phyloP scores from a whole-genome alignment of 2,329 filamentous ascomycete genomes.

The Colletotrichum shisoi region DNA sequence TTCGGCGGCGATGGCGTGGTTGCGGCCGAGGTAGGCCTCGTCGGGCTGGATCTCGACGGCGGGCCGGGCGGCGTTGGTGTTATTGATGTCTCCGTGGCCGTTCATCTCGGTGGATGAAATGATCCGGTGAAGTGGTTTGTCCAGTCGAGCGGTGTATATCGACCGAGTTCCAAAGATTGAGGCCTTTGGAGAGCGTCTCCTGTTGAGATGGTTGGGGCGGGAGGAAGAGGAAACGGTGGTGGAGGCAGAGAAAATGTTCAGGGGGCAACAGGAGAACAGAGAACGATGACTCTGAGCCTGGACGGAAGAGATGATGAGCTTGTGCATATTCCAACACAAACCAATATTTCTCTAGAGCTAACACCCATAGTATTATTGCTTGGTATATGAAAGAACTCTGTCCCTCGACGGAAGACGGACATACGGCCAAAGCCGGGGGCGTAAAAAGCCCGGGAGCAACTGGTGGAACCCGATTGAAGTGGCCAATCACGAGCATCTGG shows the following conservation, averaged over 20 bases:
- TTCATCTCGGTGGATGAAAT: slow-evolving; percentile 34
- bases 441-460: background rate
- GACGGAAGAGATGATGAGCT: background rate
- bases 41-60: slow-evolving; percentile 40
- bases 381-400: background rate
- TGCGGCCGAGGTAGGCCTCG: slow-evolving; percentile 42
- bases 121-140: too few relatives aligned
- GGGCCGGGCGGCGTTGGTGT: slow-evolving; percentile 44
- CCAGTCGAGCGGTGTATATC: background rate
- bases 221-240: background rate
- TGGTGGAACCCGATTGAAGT: background rate
- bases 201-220: background rate
- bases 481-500: background rate
- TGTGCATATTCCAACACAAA: background rate
- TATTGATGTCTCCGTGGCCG: slow-evolving; percentile 48
- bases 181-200: background rate
- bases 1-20: slow-evolving; percentile 54
- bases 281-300: background rate
- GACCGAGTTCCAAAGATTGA: background rate
- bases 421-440: background rate
- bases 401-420: background rate
- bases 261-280: background rate
- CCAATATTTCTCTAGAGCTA: background rate
- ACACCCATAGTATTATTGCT: too few relatives aligned
- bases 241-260: background rate